phyloP scores from a whole-genome alignment of 129 eudicot species.

The Flaveria ramosissima region DNA sequence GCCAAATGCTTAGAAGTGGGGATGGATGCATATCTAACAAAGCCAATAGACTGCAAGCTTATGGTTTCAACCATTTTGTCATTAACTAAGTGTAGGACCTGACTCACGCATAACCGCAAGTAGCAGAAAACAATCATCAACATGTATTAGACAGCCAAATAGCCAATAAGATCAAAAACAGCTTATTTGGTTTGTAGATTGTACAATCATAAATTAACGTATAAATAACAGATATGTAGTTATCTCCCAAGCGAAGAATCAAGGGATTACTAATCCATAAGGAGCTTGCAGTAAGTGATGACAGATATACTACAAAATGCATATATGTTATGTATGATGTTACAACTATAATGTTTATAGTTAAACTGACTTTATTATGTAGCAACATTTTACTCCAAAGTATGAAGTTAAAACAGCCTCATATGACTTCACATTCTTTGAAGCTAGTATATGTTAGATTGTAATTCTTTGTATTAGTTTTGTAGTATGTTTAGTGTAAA shows the following conservation, averaged over 20 bases:
- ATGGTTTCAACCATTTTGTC: constrained; percentile 92
- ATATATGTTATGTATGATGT: not conserved
- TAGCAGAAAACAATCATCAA: not conserved
- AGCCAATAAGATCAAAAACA: constrained; percentile 17
- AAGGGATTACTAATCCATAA: not conserved
- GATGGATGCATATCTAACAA: constrained; percentile 97
- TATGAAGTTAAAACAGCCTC: too few relatives aligned
- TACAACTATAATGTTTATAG: not conserved
- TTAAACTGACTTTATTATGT: too few relatives aligned
- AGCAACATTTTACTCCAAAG: too few relatives aligned
- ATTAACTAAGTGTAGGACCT: constrained; percentile 51
- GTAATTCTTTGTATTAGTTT: too few relatives aligned
- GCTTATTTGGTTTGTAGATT: constrained; percentile 6
- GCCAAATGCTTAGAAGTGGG: constrained; percentile 94
- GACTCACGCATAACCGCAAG: constrained; percentile 9
- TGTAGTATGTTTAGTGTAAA: too few relatives aligned
- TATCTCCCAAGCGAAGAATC: constrained; percentile 12
- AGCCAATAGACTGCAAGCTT: constrained; percentile 87
- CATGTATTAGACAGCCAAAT: not conserved
- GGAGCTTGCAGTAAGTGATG: not conserved
- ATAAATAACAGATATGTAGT: not conserved
- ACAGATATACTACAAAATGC: not conserved
- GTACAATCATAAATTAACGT: not conserved
- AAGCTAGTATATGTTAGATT: too few relatives aligned
- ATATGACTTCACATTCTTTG: too few relatives aligned